Evolutionary conservation across 331 rosid species (phyloP).

Genomic region (Quercus phellos): DNA sequence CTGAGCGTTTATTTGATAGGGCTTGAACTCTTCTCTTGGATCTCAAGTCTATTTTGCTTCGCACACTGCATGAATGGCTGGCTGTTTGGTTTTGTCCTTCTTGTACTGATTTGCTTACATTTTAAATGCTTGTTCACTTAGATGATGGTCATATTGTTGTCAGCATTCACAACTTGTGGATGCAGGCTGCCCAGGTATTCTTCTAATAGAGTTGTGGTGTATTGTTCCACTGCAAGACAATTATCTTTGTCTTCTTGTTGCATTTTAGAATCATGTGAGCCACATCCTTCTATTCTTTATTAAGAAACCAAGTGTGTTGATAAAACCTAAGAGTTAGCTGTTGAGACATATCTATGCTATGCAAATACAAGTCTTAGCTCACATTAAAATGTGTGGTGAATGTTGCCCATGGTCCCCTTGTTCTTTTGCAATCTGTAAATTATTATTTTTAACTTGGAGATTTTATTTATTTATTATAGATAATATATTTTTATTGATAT

Average conservation of each 20-base stretch:
- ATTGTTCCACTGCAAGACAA: not conserved
- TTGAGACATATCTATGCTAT: not conserved
- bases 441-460: not conserved
- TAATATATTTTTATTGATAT: too few species aligned
- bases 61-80: too few species aligned
- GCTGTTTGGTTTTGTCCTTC: too few species aligned
- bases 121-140: too few species aligned
- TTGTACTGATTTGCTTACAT: too few species aligned
- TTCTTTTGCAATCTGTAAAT: not conserved
- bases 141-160: too few species aligned
- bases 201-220: not conserved
- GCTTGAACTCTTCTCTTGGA: too few species aligned
- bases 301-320: not conserved
- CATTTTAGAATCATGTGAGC: not conserved
- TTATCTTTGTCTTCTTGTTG: not conserved
- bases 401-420: not conserved
- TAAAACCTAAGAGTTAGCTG: not conserved
- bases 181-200: too few species aligned
- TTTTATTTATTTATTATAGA: not conserved
- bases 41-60: too few species aligned
- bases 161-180: too few species aligned
- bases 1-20: too few species aligned
- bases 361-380: not conserved
- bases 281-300: not conserved
- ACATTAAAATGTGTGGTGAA: not conserved